Evolutionary conservation across 2,329 filamentous ascomycete genomes (phyloP).

Genomic region (Aureobasidium uvarum): DNA sequence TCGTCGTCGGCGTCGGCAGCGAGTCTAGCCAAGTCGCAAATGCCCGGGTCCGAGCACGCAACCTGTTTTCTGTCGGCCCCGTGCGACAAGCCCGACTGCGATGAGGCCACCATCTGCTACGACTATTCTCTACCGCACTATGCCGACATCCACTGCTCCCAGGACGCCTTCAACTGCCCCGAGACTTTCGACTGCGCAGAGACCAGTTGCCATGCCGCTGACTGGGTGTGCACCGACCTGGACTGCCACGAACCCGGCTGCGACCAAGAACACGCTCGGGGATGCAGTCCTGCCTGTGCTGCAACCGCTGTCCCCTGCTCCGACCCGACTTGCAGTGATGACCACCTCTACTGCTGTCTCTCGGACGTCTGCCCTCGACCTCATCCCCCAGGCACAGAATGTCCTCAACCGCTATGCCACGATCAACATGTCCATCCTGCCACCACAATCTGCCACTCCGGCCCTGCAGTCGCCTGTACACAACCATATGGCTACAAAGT

Average conservation of each 20-base stretch:
- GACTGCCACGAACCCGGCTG: constrained; percentile 18
- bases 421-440: not conserved
- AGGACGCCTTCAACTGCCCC: constrained; percentile 7
- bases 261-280: constrained; percentile 14
- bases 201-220: constrained; percentile 6
- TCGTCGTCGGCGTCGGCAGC: constrained; percentile 1
- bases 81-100: constrained; percentile 42
- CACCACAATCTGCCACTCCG: not conserved
- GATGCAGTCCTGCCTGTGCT: constrained; percentile 27
- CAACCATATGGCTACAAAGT: constrained; percentile 13
- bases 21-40: not conserved
- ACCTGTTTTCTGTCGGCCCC: constrained; percentile 21
- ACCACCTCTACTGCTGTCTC: constrained; percentile 23
- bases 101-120: constrained; percentile 30
- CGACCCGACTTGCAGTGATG: constrained; percentile 14
- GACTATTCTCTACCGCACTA: constrained; percentile 21
- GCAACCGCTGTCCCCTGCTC: constrained; percentile 9
- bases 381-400: constrained; percentile 1
- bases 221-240: constrained; percentile 13
- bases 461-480: constrained; percentile 1
- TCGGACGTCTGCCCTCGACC: constrained; percentile 25
- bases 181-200: constrained; percentile 22
- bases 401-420: constrained; percentile 7
- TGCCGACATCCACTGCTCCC: constrained; percentile 1
- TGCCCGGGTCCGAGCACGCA: constrained; percentile 2